These are phyloP conservation scores for Curvularia spicifera DNA, from an alignment of 2,329 filamentous ascomycete genomes.

Conservation along the genomic window DNA sequence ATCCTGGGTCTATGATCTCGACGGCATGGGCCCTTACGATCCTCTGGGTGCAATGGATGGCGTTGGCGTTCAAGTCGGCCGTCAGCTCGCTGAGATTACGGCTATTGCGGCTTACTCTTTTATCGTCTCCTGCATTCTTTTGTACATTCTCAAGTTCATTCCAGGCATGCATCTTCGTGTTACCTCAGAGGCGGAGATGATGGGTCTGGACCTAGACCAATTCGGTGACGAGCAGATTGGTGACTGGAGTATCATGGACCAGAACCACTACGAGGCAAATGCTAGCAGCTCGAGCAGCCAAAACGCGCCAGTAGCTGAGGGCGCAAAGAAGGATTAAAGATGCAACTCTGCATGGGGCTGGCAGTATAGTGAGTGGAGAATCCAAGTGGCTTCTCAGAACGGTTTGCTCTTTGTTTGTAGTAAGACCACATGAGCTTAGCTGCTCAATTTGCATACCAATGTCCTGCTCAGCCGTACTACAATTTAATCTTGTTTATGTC, in stretches of 20 bases:
- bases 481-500: not conserved
- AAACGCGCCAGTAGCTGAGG: constrained; percentile 8
- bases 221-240: constrained; percentile 66
- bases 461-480: not conserved
- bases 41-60: constrained; percentile 60
- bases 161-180: constrained; percentile 62
- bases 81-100: constrained; percentile 63
- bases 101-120: constrained; percentile 63
- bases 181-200: constrained; percentile 61
- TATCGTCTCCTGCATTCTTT: constrained; percentile 58
- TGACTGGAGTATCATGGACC: constrained; percentile 54
- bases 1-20: constrained; percentile 56
- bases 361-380: not conserved
- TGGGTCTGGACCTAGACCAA: constrained; percentile 62
- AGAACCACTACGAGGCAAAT: constrained; percentile 32
- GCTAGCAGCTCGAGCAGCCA: constrained; percentile 35
- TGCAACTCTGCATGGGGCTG: not conserved
- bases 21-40: constrained; percentile 55
- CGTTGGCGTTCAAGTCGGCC: constrained; percentile 61
- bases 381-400: not conserved
- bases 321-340: constrained; percentile 18
- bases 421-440: not conserved
- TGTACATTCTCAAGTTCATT: constrained; percentile 61
- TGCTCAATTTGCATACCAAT: not conserved
- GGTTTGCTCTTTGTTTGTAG: not conserved